A percentile compares a stretch with the other conserved stretches of the same genome.
Evolutionary conservation across 352 stramenopile genomes (phyloP).

Genomic region (Phytophthora fragariae): DNA sequence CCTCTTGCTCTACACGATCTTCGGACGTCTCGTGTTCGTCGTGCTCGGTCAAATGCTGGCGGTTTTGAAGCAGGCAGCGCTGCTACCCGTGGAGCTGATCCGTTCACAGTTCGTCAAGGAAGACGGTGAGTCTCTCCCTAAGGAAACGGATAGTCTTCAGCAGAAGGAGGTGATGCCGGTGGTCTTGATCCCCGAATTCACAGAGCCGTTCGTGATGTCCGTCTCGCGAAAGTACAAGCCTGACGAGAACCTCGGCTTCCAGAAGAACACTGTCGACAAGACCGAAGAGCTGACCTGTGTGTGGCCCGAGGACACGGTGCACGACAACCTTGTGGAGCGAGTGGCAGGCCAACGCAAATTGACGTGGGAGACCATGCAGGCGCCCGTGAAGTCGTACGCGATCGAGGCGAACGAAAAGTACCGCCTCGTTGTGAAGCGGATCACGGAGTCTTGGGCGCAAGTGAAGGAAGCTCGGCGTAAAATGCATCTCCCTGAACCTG

Average conservation of each 20-base stretch:
- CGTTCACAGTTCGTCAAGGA: slow-evolving; percentile 15
- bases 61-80: slow-evolving; percentile 23
- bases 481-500: slow-evolving; percentile 6
- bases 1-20: slow-evolving; percentile 51
- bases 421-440: slow-evolving; percentile 35
- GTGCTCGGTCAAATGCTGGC: slow-evolving; percentile 32
- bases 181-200: slow-evolving; percentile 53
- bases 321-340: slow-evolving; percentile 41
- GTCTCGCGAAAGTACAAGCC: slow-evolving; percentile 39
- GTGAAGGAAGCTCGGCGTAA: slow-evolving; percentile 16
- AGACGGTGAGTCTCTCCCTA: slow-evolving; percentile 9
- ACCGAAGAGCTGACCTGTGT: slow-evolving; percentile 61
- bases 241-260: slow-evolving; percentile 46
- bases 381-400: slow-evolving; percentile 64
- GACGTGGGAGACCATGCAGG: slow-evolving; percentile 74
- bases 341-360: slow-evolving; percentile 48
- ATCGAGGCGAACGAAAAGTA: slow-evolving; percentile 75
- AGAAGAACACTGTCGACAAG: slow-evolving; percentile 37
- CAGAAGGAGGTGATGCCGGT: slow-evolving; percentile 23
- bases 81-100: slow-evolving; percentile 28
- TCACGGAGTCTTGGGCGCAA: slow-evolving; percentile 28
- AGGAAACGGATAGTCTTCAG: slow-evolving; percentile 15
- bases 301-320: slow-evolving; percentile 56
- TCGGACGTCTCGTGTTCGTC: slow-evolving; percentile 37
- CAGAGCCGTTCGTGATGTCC: slow-evolving; percentile 49